phyloP scores from a whole-genome alignment of 257 asterid genomes.

The Petunia secreta region DNA sequence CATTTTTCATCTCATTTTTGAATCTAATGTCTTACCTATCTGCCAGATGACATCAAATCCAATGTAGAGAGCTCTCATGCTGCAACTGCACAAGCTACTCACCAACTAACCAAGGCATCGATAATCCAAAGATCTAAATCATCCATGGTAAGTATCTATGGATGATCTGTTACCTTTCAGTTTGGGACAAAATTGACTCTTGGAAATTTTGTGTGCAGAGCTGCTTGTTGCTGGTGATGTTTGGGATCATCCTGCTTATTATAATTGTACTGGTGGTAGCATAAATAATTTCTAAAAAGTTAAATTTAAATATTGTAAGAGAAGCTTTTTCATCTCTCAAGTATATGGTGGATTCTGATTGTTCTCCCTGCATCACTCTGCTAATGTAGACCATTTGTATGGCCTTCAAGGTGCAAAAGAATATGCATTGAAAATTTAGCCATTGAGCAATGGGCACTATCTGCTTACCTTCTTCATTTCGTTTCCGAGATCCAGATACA shows the following conservation, averaged over 20 bases:
- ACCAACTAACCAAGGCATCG: slow-evolving; percentile 86
- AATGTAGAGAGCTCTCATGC: slow-evolving; percentile 72
- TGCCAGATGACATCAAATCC: slow-evolving; percentile 82
- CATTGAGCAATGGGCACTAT: too few species aligned
- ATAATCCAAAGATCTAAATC: slow-evolving; percentile 81
- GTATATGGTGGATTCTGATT: background rate
- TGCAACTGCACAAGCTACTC: slow-evolving; percentile 79
- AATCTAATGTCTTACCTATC: slow-evolving; percentile 12
- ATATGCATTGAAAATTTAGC: background rate
- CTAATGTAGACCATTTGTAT: background rate
- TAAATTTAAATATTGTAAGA: background rate
- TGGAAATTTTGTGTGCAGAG: slow-evolving; percentile 48
- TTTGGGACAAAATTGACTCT: slow-evolving; percentile 1
- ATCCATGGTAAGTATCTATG: slow-evolving; percentile 57
- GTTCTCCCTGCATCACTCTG: slow-evolving; percentile 1
- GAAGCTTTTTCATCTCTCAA: background rate
- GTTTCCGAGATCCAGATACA: too few species aligned
- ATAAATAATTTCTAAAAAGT: background rate
- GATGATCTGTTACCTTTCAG: background rate
- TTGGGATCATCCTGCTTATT: slow-evolving; percentile 77
- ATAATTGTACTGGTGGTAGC: slow-evolving; percentile 43
- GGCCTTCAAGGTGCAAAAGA: background rate
- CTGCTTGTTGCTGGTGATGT: slow-evolving; percentile 80
- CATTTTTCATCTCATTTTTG: too few species aligned
- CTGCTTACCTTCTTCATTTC: background rate